A percentile compares a stretch with the other conserved stretches of the same genome.
Evolutionary conservation across 208 protist species (phyloP).

Genomic region (Trypanosoma vivax): DNA sequence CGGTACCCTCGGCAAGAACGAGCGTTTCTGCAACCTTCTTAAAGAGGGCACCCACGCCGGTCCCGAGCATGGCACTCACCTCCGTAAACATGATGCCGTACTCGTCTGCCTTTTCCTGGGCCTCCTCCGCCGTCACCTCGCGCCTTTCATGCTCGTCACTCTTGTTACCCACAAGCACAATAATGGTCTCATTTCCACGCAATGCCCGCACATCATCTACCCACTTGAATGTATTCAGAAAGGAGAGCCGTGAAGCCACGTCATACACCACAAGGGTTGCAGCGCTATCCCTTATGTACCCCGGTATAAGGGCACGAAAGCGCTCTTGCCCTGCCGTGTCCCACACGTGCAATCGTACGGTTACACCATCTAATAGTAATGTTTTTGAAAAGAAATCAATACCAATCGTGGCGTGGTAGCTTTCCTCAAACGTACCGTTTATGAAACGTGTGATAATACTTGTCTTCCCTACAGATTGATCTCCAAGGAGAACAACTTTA

Average conservation of each 20-base stretch:
- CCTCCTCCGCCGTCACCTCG: constrained; percentile 87
- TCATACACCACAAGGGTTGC: constrained; percentile 98
- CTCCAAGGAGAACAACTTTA: constrained; percentile 97
- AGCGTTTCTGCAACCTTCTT: constrained; percentile 56
- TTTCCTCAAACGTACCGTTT: constrained; percentile 95
- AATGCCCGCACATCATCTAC: constrained; percentile 97
- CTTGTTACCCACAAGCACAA: constrained; percentile 97
- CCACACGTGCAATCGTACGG: constrained; percentile 92
- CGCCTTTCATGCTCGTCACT: constrained; percentile 71
- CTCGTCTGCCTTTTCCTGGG: constrained; percentile 89
- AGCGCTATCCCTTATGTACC: constrained; percentile 94
- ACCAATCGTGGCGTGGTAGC: constrained; percentile 96
- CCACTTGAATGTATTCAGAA: constrained; percentile 93
- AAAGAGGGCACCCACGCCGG: constrained; percentile 75
- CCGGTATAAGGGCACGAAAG: constrained; percentile 92
- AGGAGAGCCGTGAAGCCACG: constrained; percentile 92
- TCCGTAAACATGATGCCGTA: constrained; percentile 93
- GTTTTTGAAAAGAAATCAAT: constrained; percentile 99
- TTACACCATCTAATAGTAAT: constrained; percentile 78
- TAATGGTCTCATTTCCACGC: constrained; percentile 92
- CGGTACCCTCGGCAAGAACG: constrained; percentile 25
- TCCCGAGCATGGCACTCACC: constrained; percentile 89
- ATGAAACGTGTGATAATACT: constrained; percentile 98
- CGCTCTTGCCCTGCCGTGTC: constrained; percentile 89
- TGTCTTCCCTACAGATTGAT: constrained; percentile 96